These are phyloP conservation scores for Pachysandra terminalis DNA, from an alignment of 164 flowering plant genomes.

Conservation along the genomic window DNA sequence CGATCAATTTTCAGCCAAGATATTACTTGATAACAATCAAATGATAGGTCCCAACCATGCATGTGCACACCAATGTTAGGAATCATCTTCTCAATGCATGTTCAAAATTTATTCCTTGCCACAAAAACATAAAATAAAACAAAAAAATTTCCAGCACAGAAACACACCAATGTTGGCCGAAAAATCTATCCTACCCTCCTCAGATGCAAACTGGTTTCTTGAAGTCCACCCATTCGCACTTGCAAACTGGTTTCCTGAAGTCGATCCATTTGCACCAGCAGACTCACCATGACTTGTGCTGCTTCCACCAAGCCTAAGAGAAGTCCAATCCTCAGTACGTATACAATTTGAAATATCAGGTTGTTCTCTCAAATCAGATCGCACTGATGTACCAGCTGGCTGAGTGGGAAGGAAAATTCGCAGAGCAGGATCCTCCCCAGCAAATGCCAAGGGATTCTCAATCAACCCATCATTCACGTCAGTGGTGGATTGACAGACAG, in stretches of 20 bases:
- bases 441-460: slow-evolving; percentile 71
- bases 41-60: neutral
- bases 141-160: slow-evolving; percentile 3
- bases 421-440: slow-evolving; percentile 75
- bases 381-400: slow-evolving; percentile 50
- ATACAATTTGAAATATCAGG: slow-evolving; percentile 52
- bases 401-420: slow-evolving; percentile 81
- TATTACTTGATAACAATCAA: neutral
- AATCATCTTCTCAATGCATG: neutral
- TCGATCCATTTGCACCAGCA: slow-evolving; percentile 38
- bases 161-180: slow-evolving; percentile 61
- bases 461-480: slow-evolving; percentile 55
- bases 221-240: no score
- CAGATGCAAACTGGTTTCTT: slow-evolving; percentile 23
- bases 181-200: slow-evolving; percentile 52
- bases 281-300: slow-evolving; percentile 39
- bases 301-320: slow-evolving; percentile 74
- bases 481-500: slow-evolving; percentile 34
- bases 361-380: slow-evolving; percentile 48
- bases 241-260: no score
- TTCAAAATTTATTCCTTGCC: neutral
- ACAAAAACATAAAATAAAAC: neutral
- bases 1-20: neutral
- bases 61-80: neutral
- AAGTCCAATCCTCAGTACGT: slow-evolving; percentile 80